Percentiles rank a stretch among this genome's conserved stretches.
These are phyloP conservation scores for Periconia sp. DNA, from an alignment of 2,329 filamentous ascomycete genomes.

Conservation along the genomic window DNA sequence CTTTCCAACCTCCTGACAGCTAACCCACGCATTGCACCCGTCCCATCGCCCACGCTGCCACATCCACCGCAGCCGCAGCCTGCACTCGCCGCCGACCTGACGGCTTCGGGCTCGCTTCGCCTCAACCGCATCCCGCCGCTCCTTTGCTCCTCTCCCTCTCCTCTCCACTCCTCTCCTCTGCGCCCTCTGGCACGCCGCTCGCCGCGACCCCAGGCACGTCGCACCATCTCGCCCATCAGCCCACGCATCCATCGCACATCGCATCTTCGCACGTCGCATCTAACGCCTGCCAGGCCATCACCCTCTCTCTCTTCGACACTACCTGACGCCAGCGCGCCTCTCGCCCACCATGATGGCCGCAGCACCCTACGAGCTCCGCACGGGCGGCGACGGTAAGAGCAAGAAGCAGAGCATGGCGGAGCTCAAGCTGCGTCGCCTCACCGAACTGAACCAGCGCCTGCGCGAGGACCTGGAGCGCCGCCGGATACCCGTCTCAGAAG, in stretches of 20 bases:
- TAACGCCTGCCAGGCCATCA: constrained; percentile 26
- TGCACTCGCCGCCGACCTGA: constrained; percentile 30
- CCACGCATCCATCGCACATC: constrained; percentile 24
- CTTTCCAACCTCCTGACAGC: constrained; percentile 10
- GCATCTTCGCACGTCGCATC: constrained; percentile 24
- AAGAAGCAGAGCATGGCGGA: constrained; percentile 99
- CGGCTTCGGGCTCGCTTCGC: constrained; percentile 27
- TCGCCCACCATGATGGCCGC: constrained; percentile 59
- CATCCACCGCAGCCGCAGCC: constrained; percentile 27
- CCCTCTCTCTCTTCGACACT: constrained; percentile 17
- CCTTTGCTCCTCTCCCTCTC: constrained; percentile 27
- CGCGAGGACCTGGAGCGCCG: constrained; percentile 95
- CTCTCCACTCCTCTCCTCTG: constrained; percentile 26
- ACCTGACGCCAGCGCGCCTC: constrained; percentile 19
- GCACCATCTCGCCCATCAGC: constrained; percentile 37
- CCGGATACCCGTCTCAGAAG: constrained; percentile 93
- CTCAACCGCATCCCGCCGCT: constrained; percentile 38
- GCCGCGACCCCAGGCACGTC: constrained; percentile 35
- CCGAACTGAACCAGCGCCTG: constrained; percentile 93
- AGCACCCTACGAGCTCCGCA: constrained; percentile 69
- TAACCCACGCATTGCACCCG: not conserved
- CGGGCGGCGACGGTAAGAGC: constrained; percentile 73
- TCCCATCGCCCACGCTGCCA: constrained; percentile 22
- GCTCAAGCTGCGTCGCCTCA: constrained; percentile 93
- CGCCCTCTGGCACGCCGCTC: constrained; percentile 27